phyloP scores from a whole-genome alignment of 768 basidiomycete species.

The Xerocomellus intermedius region DNA sequence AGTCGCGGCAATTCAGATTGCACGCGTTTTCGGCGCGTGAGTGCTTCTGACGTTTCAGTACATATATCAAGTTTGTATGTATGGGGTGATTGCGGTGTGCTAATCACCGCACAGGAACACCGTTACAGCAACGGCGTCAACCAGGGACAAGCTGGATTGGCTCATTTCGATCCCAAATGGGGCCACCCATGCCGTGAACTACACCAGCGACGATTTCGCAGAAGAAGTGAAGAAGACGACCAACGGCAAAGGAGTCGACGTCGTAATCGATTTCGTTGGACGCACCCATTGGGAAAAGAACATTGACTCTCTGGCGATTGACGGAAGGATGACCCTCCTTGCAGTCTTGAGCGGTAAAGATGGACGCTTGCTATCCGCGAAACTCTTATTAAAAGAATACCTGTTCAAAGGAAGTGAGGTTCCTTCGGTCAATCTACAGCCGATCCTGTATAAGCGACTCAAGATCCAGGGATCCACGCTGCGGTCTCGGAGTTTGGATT shows the following conservation, averaged over 20 bases:
- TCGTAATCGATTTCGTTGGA: slow-evolving; percentile 85
- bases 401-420: slow-evolving; percentile 48
- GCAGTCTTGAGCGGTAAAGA: slow-evolving; percentile 61
- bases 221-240: slow-evolving; percentile 69
- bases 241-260: slow-evolving; percentile 68
- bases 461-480: slow-evolving; percentile 88
- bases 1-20: slow-evolving; percentile 83
- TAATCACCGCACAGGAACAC: slow-evolving; percentile 44
- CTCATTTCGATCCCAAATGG: slow-evolving; percentile 64
- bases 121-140: slow-evolving; percentile 86
- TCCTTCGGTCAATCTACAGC: slow-evolving; percentile 52
- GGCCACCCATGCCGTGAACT: slow-evolving; percentile 77
- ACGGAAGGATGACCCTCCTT: slow-evolving; percentile 74
- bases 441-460: slow-evolving; percentile 80
- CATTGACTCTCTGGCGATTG: slow-evolving; percentile 62
- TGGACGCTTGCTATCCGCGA: slow-evolving; percentile 14
- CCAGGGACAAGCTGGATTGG: slow-evolving; percentile 77
- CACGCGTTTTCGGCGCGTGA: slow-evolving; percentile 71
- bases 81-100: slow-evolving; percentile 1
- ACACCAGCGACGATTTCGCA: slow-evolving; percentile 81
- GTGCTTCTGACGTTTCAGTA: slow-evolving; percentile 29
- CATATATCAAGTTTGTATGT: background rate
- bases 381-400: slow-evolving; percentile 19
- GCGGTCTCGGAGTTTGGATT: slow-evolving; percentile 67
- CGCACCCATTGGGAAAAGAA: slow-evolving; percentile 73